Percentiles rank a stretch among this genome's conserved stretches.
Evolutionary conservation across 2,329 filamentous ascomycete genomes (phyloP).

Genomic region (Scedosporium boydii): DNA sequence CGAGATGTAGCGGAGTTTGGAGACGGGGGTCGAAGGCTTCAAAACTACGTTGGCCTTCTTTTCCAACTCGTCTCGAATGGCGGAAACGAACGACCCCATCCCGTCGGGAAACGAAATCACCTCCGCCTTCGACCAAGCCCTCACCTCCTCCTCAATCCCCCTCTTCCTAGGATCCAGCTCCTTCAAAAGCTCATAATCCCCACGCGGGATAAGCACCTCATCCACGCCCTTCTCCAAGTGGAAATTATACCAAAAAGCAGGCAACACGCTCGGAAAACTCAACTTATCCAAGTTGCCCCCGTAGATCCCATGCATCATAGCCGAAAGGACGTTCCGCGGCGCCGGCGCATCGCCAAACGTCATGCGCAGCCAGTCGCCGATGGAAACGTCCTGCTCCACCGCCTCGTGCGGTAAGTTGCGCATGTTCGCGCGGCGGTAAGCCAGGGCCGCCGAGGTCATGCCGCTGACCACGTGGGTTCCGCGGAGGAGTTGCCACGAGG

Average conservation of each 20-base stretch:
- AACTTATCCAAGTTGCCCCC: constrained; percentile 79
- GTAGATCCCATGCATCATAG: constrained; percentile 77
- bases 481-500: constrained; percentile 1
- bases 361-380: constrained; percentile 25
- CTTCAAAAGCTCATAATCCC: constrained; percentile 20
- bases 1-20: constrained; percentile 29
- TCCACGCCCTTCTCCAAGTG: constrained; percentile 11
- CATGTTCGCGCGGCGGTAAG: constrained; percentile 11
- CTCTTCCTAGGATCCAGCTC: constrained; percentile 20
- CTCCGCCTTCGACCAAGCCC: constrained; percentile 5
- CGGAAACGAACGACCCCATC: constrained; percentile 50
- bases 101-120: constrained; percentile 43
- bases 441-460: constrained; percentile 7
- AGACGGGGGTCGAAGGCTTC: constrained; percentile 37
- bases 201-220: constrained; percentile 16
- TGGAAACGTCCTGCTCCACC: constrained; percentile 20
- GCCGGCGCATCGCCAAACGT: constrained; percentile 21
- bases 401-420: constrained; percentile 17
- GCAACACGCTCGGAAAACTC: constrained; percentile 54
- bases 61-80: constrained; percentile 40
- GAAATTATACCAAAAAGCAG: constrained; percentile 30
- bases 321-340: constrained; percentile 67
- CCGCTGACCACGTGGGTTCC: constrained; percentile 5
- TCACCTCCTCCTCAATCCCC: constrained; percentile 12
- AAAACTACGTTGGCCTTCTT: constrained; percentile 51